Conservation (phyloP, 805 yeast species). For the Candida stauntonica region DNA sequence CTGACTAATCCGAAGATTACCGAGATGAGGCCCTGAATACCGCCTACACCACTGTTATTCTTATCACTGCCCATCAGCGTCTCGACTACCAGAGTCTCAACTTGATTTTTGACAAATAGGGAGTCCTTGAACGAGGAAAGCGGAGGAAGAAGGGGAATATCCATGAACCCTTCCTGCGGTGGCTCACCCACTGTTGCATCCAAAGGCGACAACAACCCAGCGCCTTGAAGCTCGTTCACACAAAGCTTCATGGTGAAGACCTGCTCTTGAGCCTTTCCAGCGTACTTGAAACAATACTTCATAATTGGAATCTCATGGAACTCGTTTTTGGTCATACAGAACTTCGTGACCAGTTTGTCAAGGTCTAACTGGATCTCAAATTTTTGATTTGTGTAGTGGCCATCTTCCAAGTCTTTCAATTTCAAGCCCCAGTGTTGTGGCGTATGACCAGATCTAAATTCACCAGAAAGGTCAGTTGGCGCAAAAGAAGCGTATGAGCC, state of each 20-base stretch:
- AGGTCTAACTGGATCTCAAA: conserved; percentile 18
- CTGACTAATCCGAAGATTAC: conserved; percentile 20
- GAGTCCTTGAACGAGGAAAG: conserved; percentile 35
- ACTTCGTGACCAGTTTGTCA: conserved; percentile 1
- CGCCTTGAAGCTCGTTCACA: conserved; percentile 2
- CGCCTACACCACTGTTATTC: conserved; percentile 1
- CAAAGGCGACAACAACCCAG: conserved; percentile 4
- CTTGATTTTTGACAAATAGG: conserved; percentile 31
- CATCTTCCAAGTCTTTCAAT: conserved; percentile 22
- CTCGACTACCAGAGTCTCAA: conserved; percentile 31
- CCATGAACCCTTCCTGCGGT: conserved; percentile 13
- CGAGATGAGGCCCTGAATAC: conserved; percentile 14
- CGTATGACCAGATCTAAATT: neutral
- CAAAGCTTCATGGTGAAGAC: conserved; percentile 9
- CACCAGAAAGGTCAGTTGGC: no score
- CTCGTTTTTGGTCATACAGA: conserved; percentile 6
- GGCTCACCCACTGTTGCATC: neutral
- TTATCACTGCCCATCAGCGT: conserved; percentile 2
- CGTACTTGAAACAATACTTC: conserved; percentile 5
- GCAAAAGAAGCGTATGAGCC: conserved; percentile 5
- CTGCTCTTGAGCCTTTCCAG: conserved; percentile 1
- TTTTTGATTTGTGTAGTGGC: conserved; percentile 16
- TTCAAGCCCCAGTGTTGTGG: conserved; percentile 7
- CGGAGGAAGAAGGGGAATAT: conserved; percentile 30
- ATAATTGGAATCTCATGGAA: conserved; percentile 17